These are phyloP conservation scores for Penicillium psychrosexuale DNA, from an alignment of 2,329 filamentous ascomycete genomes.

Conservation along the genomic window DNA sequence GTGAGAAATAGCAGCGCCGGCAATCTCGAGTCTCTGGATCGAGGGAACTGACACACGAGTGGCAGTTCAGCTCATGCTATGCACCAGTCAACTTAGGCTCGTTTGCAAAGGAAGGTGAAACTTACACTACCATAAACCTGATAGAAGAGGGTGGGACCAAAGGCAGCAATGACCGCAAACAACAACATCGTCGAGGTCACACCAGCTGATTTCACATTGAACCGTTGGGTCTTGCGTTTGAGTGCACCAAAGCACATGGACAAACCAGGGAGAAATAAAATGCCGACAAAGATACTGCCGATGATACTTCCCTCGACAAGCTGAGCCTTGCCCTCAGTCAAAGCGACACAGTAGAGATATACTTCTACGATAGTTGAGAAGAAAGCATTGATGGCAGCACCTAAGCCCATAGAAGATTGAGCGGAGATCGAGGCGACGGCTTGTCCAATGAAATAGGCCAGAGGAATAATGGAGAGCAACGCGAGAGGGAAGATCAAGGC, in stretches of 20 bases:
- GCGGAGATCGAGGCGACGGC: slow-evolving; percentile 97
- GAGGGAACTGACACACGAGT: slow-evolving; percentile 57
- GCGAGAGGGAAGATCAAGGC: slow-evolving; percentile 83
- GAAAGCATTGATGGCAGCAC: slow-evolving; percentile 95
- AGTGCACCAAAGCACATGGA: slow-evolving; percentile 99
- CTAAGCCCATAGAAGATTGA: slow-evolving; percentile 96
- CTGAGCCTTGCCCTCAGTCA: slow-evolving; percentile 86
- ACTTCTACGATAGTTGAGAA: slow-evolving; percentile 98
- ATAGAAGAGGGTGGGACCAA: slow-evolving; percentile 94
- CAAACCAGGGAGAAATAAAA: slow-evolving; percentile 87
- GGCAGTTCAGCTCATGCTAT: slow-evolving; percentile 86
- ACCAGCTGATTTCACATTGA: slow-evolving; percentile 93
- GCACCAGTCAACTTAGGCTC: slow-evolving; percentile 34
- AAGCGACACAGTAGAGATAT: slow-evolving; percentile 91
- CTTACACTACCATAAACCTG: slow-evolving; percentile 90
- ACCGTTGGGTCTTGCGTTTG: slow-evolving; percentile 95
- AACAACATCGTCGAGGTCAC: slow-evolving; percentile 97
- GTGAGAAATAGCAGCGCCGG: slow-evolving; percentile 89
- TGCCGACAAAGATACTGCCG: slow-evolving; percentile 95
- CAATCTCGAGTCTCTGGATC: slow-evolving; percentile 61
- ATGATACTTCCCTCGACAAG: slow-evolving; percentile 96
- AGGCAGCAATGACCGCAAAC: slow-evolving; percentile 92
- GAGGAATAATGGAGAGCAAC: slow-evolving; percentile 86
- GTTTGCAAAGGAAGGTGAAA: slow-evolving; percentile 14
- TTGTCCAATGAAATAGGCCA: slow-evolving; percentile 98